phyloP scores from a whole-genome alignment of 768 basidiomycete species.

The Suillus bovinus region DNA sequence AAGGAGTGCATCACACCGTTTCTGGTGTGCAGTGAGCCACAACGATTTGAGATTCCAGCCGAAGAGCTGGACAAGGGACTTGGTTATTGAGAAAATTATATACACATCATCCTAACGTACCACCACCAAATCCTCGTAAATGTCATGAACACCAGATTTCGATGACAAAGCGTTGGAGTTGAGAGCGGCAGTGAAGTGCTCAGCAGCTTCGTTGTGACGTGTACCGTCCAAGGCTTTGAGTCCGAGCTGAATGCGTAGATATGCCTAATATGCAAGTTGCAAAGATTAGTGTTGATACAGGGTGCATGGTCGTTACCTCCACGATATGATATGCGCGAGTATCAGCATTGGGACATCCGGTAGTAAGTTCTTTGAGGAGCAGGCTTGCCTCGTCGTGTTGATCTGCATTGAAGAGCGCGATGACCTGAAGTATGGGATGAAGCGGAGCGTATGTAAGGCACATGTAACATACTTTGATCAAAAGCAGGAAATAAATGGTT shows the following conservation, averaged over 20 bases:
- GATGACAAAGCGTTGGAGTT: neutral
- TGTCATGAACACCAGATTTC: neutral
- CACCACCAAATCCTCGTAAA: neutral
- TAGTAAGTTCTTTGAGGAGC: neutral
- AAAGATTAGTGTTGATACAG: neutral
- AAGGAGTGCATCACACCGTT: neutral
- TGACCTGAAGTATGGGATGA: neutral
- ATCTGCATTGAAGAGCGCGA: neutral
- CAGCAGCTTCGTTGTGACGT: neutral
- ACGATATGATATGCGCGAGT: neutral
- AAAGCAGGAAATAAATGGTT: neutral
- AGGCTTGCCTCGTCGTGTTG: neutral
- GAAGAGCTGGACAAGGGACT: neutral
- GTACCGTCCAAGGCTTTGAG: neutral
- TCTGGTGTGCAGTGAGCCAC: neutral
- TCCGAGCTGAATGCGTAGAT: neutral
- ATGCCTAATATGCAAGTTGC: neutral
- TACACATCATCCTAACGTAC: neutral
- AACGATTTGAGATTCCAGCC: neutral
- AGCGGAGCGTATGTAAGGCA: neutral
- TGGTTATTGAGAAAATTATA: too few species aligned
- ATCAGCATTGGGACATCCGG: neutral
- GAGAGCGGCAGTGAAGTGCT: neutral
- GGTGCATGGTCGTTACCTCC: neutral
- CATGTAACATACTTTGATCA: neutral